Conservation (phyloP, 352 stramenopile genomes). For the Thalassiosira hispida region DNA sequence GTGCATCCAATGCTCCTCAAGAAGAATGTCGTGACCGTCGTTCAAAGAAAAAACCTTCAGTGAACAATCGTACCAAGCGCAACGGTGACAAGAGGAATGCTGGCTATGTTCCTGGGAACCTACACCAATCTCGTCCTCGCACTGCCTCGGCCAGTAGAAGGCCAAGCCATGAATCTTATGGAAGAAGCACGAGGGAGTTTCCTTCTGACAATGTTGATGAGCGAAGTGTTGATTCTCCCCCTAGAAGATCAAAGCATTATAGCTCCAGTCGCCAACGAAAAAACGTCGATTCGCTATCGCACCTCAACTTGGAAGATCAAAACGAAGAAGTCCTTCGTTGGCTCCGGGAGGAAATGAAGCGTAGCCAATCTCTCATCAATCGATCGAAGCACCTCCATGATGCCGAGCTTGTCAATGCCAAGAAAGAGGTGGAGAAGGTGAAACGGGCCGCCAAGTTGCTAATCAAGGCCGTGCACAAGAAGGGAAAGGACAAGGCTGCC, state of each 20-base stretch:
- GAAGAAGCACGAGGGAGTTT: conserved; percentile 30
- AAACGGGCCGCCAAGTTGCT: conserved; percentile 55
- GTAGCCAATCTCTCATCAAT: conserved; percentile 52
- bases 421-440: conserved; percentile 51
- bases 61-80: conserved; percentile 17
- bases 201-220: conserved; percentile 16
- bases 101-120: conserved; percentile 1
- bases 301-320: conserved; percentile 48
- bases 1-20: not conserved
- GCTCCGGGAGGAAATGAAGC: conserved; percentile 59
- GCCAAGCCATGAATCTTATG: conserved; percentile 13
- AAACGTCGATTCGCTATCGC: conserved; percentile 16
- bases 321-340: conserved; percentile 55
- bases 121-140: conserved; percentile 15
- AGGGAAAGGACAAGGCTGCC: conserved; percentile 53
- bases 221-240: conserved; percentile 7
- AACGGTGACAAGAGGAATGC: conserved; percentile 16
- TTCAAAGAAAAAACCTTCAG: conserved; percentile 28
- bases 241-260: conserved; percentile 3
- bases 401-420: conserved; percentile 51
- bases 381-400: conserved; percentile 48
- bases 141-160: conserved; percentile 17
- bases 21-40: conserved; percentile 4
- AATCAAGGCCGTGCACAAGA: conserved; percentile 53
- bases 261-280: conserved; percentile 19